Evolutionary conservation across 2,329 filamentous ascomycete genomes (phyloP).

Genomic region (Claviceps sp.): DNA sequence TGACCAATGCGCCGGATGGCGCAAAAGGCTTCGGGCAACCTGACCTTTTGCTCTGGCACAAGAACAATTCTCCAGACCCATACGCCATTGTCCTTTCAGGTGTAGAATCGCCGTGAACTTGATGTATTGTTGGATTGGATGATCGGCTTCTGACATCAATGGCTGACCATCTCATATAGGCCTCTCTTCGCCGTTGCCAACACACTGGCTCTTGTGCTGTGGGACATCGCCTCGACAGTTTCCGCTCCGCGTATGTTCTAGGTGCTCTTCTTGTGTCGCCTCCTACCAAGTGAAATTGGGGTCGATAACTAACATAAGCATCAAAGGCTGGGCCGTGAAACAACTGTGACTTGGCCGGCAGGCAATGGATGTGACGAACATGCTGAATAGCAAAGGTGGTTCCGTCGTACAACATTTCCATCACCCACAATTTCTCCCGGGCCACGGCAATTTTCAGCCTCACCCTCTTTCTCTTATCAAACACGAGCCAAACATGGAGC

Average conservation of each 20-base stretch:
- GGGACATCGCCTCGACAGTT: constrained; percentile 11
- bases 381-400: constrained; percentile 36
- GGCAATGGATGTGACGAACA: constrained; percentile 40
- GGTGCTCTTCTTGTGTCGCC: not conserved
- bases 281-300: not conserved
- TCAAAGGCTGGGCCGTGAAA: constrained; percentile 21
- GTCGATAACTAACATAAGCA: constrained; percentile 3
- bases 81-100: not conserved
- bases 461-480: constrained; percentile 22
- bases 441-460: constrained; percentile 18
- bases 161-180: constrained; percentile 3
- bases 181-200: not conserved
- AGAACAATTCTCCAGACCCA: not conserved
- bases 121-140: not conserved
- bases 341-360: constrained; percentile 31
- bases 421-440: constrained; percentile 16
- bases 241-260: constrained; percentile 4
- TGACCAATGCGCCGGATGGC: constrained; percentile 1
- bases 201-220: constrained; percentile 10
- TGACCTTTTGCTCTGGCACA: not conserved
- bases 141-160: not conserved
- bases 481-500: constrained; percentile 31
- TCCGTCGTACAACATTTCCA: constrained; percentile 16
- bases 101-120: not conserved
- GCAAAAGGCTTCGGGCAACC: not conserved